Conservation (phyloP, 257 asterid species). For the Handroanthus guayacan region DNA sequence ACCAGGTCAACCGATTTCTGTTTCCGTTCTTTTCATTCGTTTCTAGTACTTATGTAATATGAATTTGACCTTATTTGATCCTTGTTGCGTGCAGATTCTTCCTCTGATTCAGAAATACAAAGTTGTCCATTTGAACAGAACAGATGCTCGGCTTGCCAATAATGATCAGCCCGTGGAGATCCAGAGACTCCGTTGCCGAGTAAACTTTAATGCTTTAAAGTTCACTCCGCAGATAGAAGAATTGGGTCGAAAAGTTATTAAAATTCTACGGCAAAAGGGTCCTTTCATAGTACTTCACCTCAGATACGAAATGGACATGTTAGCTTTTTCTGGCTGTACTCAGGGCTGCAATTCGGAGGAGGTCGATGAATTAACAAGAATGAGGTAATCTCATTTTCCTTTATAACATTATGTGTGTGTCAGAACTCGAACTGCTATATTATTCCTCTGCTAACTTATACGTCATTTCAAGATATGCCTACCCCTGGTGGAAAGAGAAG, state of each 20-base stretch:
- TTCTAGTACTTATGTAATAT: slow-evolving; percentile 12
- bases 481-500: slow-evolving; percentile 99
- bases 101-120: slow-evolving; percentile 88
- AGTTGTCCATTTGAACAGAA: slow-evolving; percentile 91
- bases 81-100: slow-evolving; percentile 68
- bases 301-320: slow-evolving; percentile 98
- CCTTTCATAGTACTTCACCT: slow-evolving; percentile 95
- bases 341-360: slow-evolving; percentile 88
- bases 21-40: slow-evolving; percentile 22
- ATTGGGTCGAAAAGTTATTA: slow-evolving; percentile 85
- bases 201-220: slow-evolving; percentile 76
- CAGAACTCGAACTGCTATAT: neutral
- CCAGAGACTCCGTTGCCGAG: slow-evolving; percentile 95
- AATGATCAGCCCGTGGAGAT: slow-evolving; percentile 85
- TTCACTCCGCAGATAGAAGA: slow-evolving; percentile 96
- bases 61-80: slow-evolving; percentile 18
- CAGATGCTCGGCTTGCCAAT: slow-evolving; percentile 94
- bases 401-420: neutral
- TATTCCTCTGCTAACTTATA: slow-evolving; percentile 38
- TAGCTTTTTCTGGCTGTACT: slow-evolving; percentile 96
- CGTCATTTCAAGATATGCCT: slow-evolving; percentile 68
- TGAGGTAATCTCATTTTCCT: slow-evolving; percentile 63
- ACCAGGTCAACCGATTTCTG: slow-evolving; percentile 59
- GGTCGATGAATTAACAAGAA: slow-evolving; percentile 86
- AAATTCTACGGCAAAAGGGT: slow-evolving; percentile 80